A percentile compares a stretch with the other conserved stretches of the same genome.
These are phyloP conservation scores for Pestalotiopsis fici DNA, from an alignment of 2,329 filamentous ascomycete species.

Conservation along the genomic window DNA sequence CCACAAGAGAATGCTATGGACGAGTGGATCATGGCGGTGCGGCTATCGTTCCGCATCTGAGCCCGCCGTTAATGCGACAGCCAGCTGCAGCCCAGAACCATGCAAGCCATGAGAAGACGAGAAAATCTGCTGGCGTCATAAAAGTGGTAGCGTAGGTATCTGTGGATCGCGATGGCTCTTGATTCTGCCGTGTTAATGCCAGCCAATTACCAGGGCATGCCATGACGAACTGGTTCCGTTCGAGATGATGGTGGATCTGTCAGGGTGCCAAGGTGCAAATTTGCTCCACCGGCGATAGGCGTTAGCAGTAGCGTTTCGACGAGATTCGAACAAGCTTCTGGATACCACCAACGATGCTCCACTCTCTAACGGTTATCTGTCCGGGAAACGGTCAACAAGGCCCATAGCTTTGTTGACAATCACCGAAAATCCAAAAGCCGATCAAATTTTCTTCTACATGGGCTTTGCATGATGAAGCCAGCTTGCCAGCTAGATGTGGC, in stretches of 20 bases:
- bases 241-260: not conserved
- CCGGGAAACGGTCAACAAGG: no score
- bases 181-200: not conserved
- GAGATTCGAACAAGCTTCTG: not conserved
- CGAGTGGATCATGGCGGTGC: not conserved
- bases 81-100: not conserved
- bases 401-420: no score
- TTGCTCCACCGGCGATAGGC: not conserved
- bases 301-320: not conserved
- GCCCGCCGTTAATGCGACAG: not conserved
- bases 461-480: no score
- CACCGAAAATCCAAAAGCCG: no score
- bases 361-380: not conserved
- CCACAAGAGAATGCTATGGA: not conserved
- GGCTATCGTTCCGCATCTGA: not conserved
- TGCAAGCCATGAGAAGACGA: not conserved
- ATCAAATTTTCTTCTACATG: no score
- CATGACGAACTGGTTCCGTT: not conserved
- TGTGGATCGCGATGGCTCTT: not conserved
- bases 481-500: no score
- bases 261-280: not conserved
- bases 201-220: not conserved
- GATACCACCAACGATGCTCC: not conserved
- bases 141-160: not conserved
- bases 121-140: not conserved